Percentiles rank a stretch among this genome's conserved stretches.
phyloP scores from a whole-genome alignment of 75 land plant species.

The Adiantum capillusveneris region DNA sequence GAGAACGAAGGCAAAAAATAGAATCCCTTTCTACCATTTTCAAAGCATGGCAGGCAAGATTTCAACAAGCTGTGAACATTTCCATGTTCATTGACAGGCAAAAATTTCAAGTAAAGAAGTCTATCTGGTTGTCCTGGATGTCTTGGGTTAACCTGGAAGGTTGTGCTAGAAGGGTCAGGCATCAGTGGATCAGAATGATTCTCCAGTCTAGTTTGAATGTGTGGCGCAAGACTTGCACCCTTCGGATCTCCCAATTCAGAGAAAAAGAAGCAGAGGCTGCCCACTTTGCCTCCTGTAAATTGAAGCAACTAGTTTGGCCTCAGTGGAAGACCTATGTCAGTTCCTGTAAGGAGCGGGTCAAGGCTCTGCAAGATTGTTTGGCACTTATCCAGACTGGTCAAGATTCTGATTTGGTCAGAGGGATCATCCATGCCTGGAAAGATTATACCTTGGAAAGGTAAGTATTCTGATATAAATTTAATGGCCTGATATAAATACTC shows the following conservation, averaged over 20 bases:
- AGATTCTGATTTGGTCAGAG: not conserved
- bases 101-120: not conserved
- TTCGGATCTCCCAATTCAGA: not conserved
- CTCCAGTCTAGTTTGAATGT: not conserved
- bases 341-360: not conserved
- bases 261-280: slow-evolving; percentile 6
- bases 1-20: not conserved
- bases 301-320: not conserved
- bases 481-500: no score
- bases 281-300: not conserved
- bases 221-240: not conserved
- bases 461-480: not conserved
- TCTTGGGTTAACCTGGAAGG: not conserved
- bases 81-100: not conserved
- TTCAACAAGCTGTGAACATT: not conserved
- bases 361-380: slow-evolving; percentile 7
- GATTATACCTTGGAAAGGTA: slow-evolving; percentile 12
- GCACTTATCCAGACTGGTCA: slow-evolving; percentile 4
- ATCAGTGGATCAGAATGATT: not conserved
- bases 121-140: not conserved
- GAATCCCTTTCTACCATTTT: not conserved
- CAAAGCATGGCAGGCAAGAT: slow-evolving; percentile 1
- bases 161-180: not conserved
- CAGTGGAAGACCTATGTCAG: slow-evolving; percentile 3
- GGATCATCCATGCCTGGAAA: slow-evolving; percentile 4